These are phyloP conservation scores for Rugonectria rugulosa DNA, from an alignment of 2,329 filamentous ascomycete species.

Conservation along the genomic window DNA sequence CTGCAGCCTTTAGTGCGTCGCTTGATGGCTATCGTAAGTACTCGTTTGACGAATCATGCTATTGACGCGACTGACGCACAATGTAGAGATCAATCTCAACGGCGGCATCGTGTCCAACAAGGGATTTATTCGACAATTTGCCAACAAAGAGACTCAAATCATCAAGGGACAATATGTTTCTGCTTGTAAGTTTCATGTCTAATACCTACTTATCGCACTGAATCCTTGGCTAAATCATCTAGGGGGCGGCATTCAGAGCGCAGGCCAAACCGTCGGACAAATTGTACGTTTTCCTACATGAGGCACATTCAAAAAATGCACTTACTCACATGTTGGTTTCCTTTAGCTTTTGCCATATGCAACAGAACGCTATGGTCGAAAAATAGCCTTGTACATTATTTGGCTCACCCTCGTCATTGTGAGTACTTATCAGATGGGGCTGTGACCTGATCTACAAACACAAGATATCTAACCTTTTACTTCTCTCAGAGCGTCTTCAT, in stretches of 20 bases:
- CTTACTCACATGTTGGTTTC: not conserved
- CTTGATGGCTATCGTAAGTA: constrained; percentile 49
- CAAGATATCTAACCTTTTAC: not conserved
- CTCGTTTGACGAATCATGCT: too few species aligned
- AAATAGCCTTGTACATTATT: constrained; percentile 18
- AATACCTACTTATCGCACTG: too few species aligned
- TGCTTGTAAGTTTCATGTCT: too few species aligned
- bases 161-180: constrained; percentile 47
- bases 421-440: not conserved
- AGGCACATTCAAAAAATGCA: too few species aligned
- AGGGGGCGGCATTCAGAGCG: constrained; percentile 49
- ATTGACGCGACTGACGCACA: not conserved
- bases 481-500: constrained; percentile 14
- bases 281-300: constrained; percentile 33
- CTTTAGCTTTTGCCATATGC: constrained; percentile 21
- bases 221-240: too few species aligned
- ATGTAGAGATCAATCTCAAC: constrained; percentile 41
- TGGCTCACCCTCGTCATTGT: constrained; percentile 21
- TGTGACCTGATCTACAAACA: not conserved
- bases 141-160: constrained; percentile 39
- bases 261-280: constrained; percentile 49
- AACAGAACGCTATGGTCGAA: constrained; percentile 21
- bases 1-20: constrained; percentile 50
- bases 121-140: constrained; percentile 49
- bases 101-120: constrained; percentile 50